Evolutionary conservation across 2,329 filamentous ascomycete genomes (phyloP), one percentile per base, ranked within the genome.

Genomic region (Pezicula carpinea): DNA sequence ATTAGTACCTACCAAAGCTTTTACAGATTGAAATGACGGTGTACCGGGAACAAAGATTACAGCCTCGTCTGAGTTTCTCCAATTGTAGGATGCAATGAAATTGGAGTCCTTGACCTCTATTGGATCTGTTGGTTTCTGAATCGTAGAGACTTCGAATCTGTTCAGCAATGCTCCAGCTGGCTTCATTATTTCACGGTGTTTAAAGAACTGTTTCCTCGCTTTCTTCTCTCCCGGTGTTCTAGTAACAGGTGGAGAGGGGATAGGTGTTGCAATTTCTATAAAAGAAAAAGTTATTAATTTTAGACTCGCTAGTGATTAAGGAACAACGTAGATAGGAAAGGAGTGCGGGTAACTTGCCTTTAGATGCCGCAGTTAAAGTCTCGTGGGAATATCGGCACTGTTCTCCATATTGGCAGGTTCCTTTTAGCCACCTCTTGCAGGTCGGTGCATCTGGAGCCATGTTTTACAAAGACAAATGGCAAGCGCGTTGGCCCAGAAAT

Each of bases 11-110:
- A 23, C 8, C 8, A 8, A 23, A 23, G 8, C 22, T 43, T 32
- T 31, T 39, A 23, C 19, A 11, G 23, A 32, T 1, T 32, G 41
- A 40, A 18, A 36, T n/a, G 39, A 31, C 21, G 15, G 26, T 36
- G 17, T 47, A 55, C 56, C 55, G 10, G 58, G 58, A 14, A 58
- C 55, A 38, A 52, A 46, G 15, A 60, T 58, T 2, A 44, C 48
- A 19, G 54, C 48, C 6, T 48, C 23, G 5, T 47, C 35, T 6
- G 19, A 19, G 8, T 54, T 43, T 13, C 36, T 48, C 49, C 55
- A 56, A 33, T 55, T 57, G 42, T 57, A 60, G 15, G 54, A 58
- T n/a, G 58, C 42, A n/a, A 57, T 7, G 22, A 48, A 38, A n/a
- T 51, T 34, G 40, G 46, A 50, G n/a, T 54, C 38, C 39, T 52